Percentiles rank a stretch among this genome's conserved stretches.
These are phyloP conservation scores for Talaromyces sp. DNA, from an alignment of 2,329 filamentous ascomycete genomes.

Conservation along the genomic window DNA sequence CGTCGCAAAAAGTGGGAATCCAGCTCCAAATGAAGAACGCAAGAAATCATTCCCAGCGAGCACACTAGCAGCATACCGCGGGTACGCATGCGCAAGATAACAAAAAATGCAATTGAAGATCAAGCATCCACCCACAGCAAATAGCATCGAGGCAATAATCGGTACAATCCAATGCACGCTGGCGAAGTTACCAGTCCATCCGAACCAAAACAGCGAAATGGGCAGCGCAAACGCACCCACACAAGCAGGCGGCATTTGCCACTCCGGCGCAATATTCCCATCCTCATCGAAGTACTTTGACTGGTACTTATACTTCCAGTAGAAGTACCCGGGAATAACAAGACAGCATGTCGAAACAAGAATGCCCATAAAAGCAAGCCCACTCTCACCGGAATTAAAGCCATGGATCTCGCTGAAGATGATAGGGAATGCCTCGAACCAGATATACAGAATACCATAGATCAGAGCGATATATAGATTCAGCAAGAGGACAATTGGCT, in stretches of 20 bases:
- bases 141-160: constrained; percentile 64
- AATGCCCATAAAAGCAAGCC: constrained; percentile 28
- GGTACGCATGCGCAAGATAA: constrained; percentile 73
- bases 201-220: constrained; percentile 69
- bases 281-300: constrained; percentile 11
- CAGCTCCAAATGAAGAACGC: constrained; percentile 58
- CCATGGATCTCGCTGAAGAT: constrained; percentile 28
- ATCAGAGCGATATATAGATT: constrained; percentile 29
- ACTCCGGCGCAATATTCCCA: constrained; percentile 27
- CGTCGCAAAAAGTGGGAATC: constrained; percentile 34
- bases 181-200: constrained; percentile 62
- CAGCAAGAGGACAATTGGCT: constrained; percentile 25
- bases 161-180: constrained; percentile 67
- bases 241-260: constrained; percentile 64
- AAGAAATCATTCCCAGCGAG: constrained; percentile 74
- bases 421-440: constrained; percentile 53
- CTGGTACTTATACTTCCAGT: constrained; percentile 26
- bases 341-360: constrained; percentile 35
- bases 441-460: constrained; percentile 31
- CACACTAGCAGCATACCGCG: constrained; percentile 69
- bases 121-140: constrained; percentile 69
- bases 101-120: constrained; percentile 75
- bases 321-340: constrained; percentile 44
- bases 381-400: constrained; percentile 38
- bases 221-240: constrained; percentile 63